Base-by-base conservation (phyloP, 495 filamentous ascomycete genomes). In the Penicillium pancosmium region DNA sequence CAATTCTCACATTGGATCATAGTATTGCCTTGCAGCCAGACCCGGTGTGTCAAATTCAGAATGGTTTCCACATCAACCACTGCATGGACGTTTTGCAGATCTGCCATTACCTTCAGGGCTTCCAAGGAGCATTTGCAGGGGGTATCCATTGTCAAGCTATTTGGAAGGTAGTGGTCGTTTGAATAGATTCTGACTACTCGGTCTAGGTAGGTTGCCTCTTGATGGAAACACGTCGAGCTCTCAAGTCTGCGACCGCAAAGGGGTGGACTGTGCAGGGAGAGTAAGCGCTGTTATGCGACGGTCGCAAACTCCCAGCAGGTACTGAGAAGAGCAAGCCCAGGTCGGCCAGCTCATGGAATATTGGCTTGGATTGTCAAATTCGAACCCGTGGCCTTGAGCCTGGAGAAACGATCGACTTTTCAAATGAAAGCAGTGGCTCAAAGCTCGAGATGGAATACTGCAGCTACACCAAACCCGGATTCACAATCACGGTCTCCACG, bases 31-130 rank as follows among this genome's bases (percentile, higher is more conserved):
- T 73, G 70, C 3, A n/a, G 38, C 31, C 66, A 66, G 10, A 75
- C 54, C 4, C 72, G 68, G 10, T 70, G 54, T 12, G 66, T 62
- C 31, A 73, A 52, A 40, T 62, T 60, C 1, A 75, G 59, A 23
- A 73, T 64, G 0, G 62, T 72, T 23, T 64, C 68, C 1, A 73
- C 55, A 11, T 75, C 64, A 1, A 73, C 58, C 18, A 72, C 70
- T 0, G 67, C 62, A 31, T 69, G 66, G 10, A 68, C 40, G 52
- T 64, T 68, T 33, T 63, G 68, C 27, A 71, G 54, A 34, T 71
- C 68, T 8, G 56, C 56, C 63, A 70, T 57, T 16, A 70, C 64
- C 19, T 71, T 63, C 54, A 73, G 23, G 2, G 56, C 54, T 4
- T 64, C 56, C 2, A 66, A 55, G 5, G 65, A 69, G 51, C 72